phyloP scores from a whole-genome alignment of 176 grass and related monocot species.

The Phoenix dactylifera region DNA sequence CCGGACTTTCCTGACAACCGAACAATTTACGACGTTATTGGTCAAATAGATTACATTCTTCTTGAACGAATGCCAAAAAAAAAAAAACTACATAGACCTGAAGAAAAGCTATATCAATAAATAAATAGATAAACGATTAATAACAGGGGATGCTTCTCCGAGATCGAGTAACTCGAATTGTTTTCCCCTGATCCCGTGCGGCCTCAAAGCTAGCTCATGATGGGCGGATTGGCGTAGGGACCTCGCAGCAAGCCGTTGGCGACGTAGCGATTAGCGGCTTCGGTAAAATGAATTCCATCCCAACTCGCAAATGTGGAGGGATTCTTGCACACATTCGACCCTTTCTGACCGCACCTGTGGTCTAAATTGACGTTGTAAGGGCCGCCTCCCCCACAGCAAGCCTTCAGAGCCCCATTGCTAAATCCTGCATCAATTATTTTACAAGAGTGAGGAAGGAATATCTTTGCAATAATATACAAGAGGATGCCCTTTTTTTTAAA shows the following conservation, averaged over 20 bases:
- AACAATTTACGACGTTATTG: no score
- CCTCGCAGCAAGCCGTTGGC: conserved; percentile 33
- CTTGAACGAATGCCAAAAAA: no score
- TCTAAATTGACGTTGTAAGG: conserved; percentile 43
- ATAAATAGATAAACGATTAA: background rate
- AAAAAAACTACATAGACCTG: no score
- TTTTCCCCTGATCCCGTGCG: no score
- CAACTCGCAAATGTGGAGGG: conserved; percentile 26
- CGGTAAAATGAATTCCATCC: conserved; percentile 51
- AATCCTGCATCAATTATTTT: conserved; percentile 21
- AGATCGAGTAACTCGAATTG: no score
- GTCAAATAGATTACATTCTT: no score
- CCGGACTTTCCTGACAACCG: no score
- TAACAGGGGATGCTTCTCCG: background rate
- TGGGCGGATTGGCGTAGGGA: conserved; percentile 26
- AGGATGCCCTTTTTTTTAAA: no score
- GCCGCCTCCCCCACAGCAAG: conserved; percentile 37
- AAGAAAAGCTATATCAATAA: background rate
- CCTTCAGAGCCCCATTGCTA: conserved; percentile 17
- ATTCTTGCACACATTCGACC: conserved; percentile 26
- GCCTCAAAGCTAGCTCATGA: background rate
- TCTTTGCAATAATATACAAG: no score
- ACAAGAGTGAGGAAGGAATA: no score
- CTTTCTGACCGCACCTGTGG: conserved; percentile 20
- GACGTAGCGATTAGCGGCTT: conserved; percentile 24